A percentile compares a stretch with the other conserved stretches of the same genome.
Conservation (phyloP, 805 yeast species). For the Saturnispora silvae region DNA sequence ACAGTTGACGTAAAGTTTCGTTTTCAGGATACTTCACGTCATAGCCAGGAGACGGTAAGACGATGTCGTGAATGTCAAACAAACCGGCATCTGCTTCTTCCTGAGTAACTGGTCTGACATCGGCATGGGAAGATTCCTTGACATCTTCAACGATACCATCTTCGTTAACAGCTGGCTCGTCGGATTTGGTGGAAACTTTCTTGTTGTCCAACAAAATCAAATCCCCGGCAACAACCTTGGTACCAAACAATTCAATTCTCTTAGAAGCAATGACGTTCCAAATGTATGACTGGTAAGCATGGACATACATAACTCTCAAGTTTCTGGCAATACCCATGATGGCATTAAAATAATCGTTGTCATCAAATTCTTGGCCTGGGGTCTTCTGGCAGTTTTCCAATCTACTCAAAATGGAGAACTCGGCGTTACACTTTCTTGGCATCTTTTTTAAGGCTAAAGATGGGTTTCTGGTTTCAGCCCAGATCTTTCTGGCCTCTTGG, state of each 20-base stretch:
- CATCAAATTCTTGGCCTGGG: constrained; percentile 35
- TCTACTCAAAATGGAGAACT: constrained; percentile 54
- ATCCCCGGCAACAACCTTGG: constrained; percentile 69
- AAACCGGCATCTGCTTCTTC: constrained; percentile 54
- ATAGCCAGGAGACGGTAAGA: constrained; percentile 94
- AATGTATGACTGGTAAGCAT: constrained; percentile 91
- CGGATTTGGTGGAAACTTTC: constrained; percentile 16
- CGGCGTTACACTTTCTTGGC: constrained; percentile 89
- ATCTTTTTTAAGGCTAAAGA: constrained; percentile 52
- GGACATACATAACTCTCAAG: constrained; percentile 88
- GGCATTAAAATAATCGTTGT: constrained; percentile 60
- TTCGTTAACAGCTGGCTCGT: constrained; percentile 25
- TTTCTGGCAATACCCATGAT: constrained; percentile 87
- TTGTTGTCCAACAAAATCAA: constrained; percentile 44
- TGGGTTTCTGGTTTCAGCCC: constrained; percentile 70
- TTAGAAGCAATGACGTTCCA: constrained; percentile 86
- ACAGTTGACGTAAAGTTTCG: constrained; percentile 44
- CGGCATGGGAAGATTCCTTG: constrained; percentile 40
- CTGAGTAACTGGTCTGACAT: constrained; percentile 67
- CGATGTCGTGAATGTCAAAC: constrained; percentile 70
- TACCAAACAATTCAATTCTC: constrained; percentile 63
- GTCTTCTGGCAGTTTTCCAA: constrained; percentile 42
- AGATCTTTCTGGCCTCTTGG: constrained; percentile 66
- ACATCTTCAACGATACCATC: constrained; percentile 65
- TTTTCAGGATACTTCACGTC: constrained; percentile 82